Percentiles rank a stretch among this genome's conserved stretches.
phyloP scores from a whole-genome alignment of 768 basidiomycete genomes.

The Daedalea quercina region DNA sequence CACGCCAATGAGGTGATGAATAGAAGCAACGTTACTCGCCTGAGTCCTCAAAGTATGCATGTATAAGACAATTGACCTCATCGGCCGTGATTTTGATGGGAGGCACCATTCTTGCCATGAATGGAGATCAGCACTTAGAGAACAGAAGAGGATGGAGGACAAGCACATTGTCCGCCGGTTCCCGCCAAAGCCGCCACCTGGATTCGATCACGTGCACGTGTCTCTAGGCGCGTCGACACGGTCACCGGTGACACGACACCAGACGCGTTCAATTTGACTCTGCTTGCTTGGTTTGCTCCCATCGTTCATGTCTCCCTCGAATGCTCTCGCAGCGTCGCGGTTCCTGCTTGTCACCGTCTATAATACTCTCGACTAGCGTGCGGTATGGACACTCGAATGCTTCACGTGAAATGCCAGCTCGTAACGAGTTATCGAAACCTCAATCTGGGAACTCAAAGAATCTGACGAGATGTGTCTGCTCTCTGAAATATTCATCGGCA shows the following conservation, averaged over 20 bases:
- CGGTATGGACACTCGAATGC: background rate
- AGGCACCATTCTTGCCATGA: conserved; percentile 15
- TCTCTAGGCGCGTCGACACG: background rate
- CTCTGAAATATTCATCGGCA: no score
- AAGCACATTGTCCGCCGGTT: background rate
- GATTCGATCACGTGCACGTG: background rate
- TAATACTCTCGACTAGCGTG: no score
- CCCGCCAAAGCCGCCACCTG: background rate
- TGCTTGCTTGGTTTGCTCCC: no score
- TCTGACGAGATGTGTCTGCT: no score
- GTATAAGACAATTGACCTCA: conserved; percentile 80
- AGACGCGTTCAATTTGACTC: no score
- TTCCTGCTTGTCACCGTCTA: no score
- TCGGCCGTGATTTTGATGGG: conserved; percentile 68
- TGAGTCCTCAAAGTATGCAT: conserved; percentile 79
- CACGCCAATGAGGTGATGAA: background rate
- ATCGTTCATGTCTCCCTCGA: no score
- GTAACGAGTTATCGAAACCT: no score
- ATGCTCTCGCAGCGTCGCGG: no score
- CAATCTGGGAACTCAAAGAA: no score
- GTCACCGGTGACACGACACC: background rate
- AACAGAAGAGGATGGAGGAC: background rate
- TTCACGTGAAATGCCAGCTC: no score
- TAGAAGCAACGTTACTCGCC: conserved; percentile 35
- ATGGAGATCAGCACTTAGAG: background rate